Percentiles rank a stretch among this genome's conserved stretches.
Evolutionary conservation across 2,329 filamentous ascomycete genomes (phyloP).

Genomic region (Verticillium nubilum): DNA sequence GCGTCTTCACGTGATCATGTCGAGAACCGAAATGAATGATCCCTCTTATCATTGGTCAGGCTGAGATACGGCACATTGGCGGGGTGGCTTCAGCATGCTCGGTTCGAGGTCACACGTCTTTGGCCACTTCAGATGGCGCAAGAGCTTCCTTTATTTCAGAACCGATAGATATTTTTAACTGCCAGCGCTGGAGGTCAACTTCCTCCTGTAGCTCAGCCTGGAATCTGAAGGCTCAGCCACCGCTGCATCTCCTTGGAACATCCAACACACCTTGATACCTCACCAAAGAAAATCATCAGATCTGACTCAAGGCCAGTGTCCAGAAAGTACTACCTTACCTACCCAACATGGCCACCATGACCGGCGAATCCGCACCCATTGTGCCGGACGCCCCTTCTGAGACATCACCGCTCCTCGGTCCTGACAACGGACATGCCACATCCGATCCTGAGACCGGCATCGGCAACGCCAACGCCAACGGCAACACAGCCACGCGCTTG

Average conservation of each 20-base stretch:
- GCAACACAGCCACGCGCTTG: slow-evolving; percentile 7
- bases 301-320: neutral
- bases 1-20: neutral
- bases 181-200: no score
- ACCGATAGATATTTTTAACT: no score
- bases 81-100: no score
- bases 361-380: neutral
- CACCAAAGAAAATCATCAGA: neutral
- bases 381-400: slow-evolving; percentile 13
- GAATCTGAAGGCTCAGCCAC: no score
- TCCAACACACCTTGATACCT: neutral
- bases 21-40: neutral
- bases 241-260: no score
- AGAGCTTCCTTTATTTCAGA: no score
- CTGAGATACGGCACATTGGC: no score
- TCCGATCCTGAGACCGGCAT: slow-evolving; percentile 3
- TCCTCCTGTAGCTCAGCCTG: no score
- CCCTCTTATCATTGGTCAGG: neutral
- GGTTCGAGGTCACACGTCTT: no score
- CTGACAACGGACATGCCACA: slow-evolving; percentile 4
- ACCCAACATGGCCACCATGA: neutral
- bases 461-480: neutral
- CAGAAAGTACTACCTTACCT: no score
- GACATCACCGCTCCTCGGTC: slow-evolving; percentile 20
- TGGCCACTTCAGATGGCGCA: no score